Base-by-base conservation (phyloP, 208 protist species). In the Acanthamoeba royreba region DNA sequence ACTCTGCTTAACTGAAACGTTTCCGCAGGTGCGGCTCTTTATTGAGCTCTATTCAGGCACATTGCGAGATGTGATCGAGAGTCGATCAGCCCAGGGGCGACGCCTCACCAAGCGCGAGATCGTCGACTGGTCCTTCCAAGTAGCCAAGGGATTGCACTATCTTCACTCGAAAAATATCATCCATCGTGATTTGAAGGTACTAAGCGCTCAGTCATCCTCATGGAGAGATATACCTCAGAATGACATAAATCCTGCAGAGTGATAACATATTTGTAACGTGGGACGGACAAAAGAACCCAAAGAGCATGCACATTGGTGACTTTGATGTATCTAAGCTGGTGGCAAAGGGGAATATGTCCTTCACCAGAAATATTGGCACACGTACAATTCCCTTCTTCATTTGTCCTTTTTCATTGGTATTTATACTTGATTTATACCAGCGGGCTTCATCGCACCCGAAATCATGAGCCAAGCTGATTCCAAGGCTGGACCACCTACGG, bases 31-130 rank as follows among this genome's bases (percentile, higher is more conserved):
- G 72, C 9, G 72, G 38, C 35, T 83, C n/a, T 83, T 53, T 42
- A 83, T 52, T 2, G 72, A 83, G 72, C 72, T 83, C 72, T 83
- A 83, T 31, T 83, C 72, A 25, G 72, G 72, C 72, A 83, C 72
- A 19, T 42, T 83, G 72, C 11, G 42, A 42, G 72, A 83, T n/a
- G 72, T 83, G 42, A 83, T 83, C 72, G 43, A 83, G 42, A 52
- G 42, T 52, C 72, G 72, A 25, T 25, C 72, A n/a, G 42, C 19
- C 9, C 42, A 45, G 19, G n/a, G n/a, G 3, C 38, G 43, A 7
- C 72, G 42, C 22, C 49, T 83, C 43, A 49, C 42, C 72, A 83
- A 47, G 43, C 72, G 43, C 40, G 72, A 83, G 72, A 83, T 83
- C 43, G 38, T 83, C 43, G 72, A 52, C 42, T 83, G 38, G 42